phyloP scores from a whole-genome alignment of 495 filamentous ascomycete species.

The Penicillium canescens region DNA sequence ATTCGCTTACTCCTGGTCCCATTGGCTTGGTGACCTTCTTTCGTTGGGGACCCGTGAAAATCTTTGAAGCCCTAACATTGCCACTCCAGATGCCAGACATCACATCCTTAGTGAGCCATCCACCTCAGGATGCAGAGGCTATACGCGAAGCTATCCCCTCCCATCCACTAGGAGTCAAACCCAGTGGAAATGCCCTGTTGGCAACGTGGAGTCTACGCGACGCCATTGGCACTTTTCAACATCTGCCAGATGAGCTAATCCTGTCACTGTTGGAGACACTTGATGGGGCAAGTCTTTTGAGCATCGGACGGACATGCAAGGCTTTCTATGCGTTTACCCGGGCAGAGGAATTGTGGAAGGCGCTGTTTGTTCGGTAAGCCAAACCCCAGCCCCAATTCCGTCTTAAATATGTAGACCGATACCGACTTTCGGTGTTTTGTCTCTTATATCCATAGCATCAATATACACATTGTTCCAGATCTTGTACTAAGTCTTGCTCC shows the following conservation, averaged over 20 bases:
- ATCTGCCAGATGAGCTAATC: conserved; percentile 80
- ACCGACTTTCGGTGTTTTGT: background rate
- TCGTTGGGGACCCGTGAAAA: conserved; percentile 14
- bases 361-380: conserved; percentile 82
- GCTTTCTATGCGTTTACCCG: conserved; percentile 85
- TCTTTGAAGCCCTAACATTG: conserved; percentile 30
- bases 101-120: conserved; percentile 25
- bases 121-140: conserved; percentile 19
- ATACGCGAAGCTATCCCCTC: conserved; percentile 55
- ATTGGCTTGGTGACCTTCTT: conserved; percentile 3
- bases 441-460: background rate
- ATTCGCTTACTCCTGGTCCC: background rate
- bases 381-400: background rate
- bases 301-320: conserved; percentile 80
- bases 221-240: conserved; percentile 60
- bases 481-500: background rate
- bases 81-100: conserved; percentile 30
- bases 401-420: conserved; percentile 6
- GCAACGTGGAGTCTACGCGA: conserved; percentile 64
- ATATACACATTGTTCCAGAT: background rate
- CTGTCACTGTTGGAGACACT: conserved; percentile 73
- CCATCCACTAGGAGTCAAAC: conserved; percentile 86
- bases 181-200: conserved; percentile 80
- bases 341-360: conserved; percentile 89
- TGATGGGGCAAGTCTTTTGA: conserved; percentile 59